A percentile compares a stretch with the other conserved stretches of the same genome.
These are phyloP conservation scores for Fusarium temperatum DNA, from an alignment of 2,329 filamentous ascomycete genomes.

Conservation along the genomic window DNA sequence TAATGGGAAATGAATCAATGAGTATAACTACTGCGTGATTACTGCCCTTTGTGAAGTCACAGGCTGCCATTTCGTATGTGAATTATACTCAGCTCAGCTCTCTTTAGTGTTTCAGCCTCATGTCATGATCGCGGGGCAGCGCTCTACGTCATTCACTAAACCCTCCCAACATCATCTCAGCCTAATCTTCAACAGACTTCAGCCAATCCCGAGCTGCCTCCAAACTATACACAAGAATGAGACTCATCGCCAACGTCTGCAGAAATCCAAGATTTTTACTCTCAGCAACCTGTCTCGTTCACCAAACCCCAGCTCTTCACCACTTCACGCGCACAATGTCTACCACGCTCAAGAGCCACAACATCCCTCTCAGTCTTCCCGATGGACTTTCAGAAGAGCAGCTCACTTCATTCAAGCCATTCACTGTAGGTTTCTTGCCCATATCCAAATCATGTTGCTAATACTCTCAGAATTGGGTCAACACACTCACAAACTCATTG, in stretches of 20 bases:
- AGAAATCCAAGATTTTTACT: neutral
- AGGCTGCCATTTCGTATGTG: neutral
- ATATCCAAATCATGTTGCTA: neutral
- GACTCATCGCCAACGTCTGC: neutral
- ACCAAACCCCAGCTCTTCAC: neutral
- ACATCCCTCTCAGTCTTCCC: conserved; percentile 55
- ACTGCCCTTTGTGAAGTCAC: neutral
- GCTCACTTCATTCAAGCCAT: conserved; percentile 59
- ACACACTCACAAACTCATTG: conserved; percentile 57
- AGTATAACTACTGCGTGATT: neutral
- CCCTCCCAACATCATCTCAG: neutral
- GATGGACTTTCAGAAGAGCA: conserved; percentile 55
- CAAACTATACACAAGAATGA: conserved; percentile 16
- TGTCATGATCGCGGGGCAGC: neutral
- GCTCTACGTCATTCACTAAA: conserved; percentile 15
- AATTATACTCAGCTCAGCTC: neutral
- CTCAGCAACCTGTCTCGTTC: neutral
- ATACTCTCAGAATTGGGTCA: conserved; percentile 57
- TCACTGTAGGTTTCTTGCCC: conserved; percentile 51
- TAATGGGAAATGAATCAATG: neutral
- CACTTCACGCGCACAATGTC: conserved; percentile 30
- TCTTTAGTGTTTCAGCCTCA: neutral
- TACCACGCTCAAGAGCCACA: conserved; percentile 37
- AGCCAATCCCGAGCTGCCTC: neutral
- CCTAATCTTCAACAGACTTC: neutral